Conservation (phyloP, 345 rosid genomes). For the Odontarrhena argentea region DNA sequence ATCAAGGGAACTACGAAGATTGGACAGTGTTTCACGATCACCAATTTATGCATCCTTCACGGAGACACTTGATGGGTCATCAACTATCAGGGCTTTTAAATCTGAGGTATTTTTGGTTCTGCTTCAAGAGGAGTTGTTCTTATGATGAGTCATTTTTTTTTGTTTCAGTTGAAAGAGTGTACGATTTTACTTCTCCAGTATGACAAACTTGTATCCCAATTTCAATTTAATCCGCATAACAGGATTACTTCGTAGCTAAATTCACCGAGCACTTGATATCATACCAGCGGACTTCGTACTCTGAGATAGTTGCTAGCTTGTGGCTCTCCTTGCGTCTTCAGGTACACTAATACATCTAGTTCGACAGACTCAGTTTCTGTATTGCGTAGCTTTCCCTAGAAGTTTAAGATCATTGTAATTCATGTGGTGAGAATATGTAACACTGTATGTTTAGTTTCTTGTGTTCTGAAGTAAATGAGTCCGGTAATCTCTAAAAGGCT, state of each 20-base stretch:
- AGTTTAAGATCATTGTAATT: slow-evolving; percentile 20
- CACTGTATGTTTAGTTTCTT: slow-evolving; percentile 8
- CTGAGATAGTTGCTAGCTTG: slow-evolving; percentile 80
- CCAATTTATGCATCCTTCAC: slow-evolving; percentile 89
- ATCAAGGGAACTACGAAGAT: slow-evolving; percentile 87
- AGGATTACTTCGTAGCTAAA: slow-evolving; percentile 65
- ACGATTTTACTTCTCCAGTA: not conserved
- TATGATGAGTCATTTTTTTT: slow-evolving; percentile 8
- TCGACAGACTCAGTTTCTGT: not conserved
- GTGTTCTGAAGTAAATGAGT: not conserved
- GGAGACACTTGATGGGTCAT: slow-evolving; percentile 88
- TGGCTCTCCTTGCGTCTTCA: slow-evolving; percentile 99
- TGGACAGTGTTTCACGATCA: slow-evolving; percentile 92
- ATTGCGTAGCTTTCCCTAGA: not conserved
- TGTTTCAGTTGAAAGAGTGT: slow-evolving; percentile 8
- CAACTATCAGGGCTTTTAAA: slow-evolving; percentile 88
- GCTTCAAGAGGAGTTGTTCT: slow-evolving; percentile 3
- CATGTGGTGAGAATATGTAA: not conserved
- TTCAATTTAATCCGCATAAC: slow-evolving; percentile 20
- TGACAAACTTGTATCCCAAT: slow-evolving; percentile 13
- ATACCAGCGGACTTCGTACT: slow-evolving; percentile 82
- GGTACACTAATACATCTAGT: slow-evolving; percentile 47
- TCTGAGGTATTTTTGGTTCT: slow-evolving; percentile 58
- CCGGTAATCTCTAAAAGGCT: not conserved
- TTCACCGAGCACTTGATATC: slow-evolving; percentile 60